phyloP scores from a whole-genome alignment of 768 basidiomycete genomes.

The Mycena metata region DNA sequence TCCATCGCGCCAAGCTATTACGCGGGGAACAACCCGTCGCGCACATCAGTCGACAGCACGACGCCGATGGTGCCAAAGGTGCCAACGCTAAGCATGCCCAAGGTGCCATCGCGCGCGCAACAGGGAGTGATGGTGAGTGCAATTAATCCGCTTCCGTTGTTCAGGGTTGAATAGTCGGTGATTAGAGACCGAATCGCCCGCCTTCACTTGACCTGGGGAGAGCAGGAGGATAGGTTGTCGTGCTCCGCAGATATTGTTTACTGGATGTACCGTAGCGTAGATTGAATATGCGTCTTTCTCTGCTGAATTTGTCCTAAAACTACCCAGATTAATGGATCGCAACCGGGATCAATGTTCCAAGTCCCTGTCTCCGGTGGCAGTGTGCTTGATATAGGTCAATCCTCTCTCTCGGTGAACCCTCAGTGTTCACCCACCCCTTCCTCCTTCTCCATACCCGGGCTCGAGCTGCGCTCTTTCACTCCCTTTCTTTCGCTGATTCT shows the following conservation, averaged over 20 bases:
- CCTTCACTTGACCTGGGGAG: conserved; percentile 23
- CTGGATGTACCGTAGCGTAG: neutral
- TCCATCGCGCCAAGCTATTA: conserved; percentile 59
- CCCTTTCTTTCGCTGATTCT: conserved; percentile 46
- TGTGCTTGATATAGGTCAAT: conserved; percentile 24
- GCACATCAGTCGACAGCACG: conserved; percentile 42
- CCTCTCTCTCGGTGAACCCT: conserved; percentile 44
- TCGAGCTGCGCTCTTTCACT: conserved; percentile 55
- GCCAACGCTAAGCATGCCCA: conserved; percentile 36
- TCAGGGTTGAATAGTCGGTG: conserved; percentile 9
- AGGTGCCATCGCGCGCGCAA: conserved; percentile 32
- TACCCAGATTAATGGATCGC: conserved; percentile 19
- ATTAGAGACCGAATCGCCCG: conserved; percentile 34
- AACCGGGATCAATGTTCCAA: conserved; percentile 33
- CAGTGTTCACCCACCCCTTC: conserved; percentile 55
- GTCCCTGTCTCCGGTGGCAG: conserved; percentile 27
- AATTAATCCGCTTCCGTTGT: conserved; percentile 16
- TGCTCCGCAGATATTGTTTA: conserved; percentile 12
- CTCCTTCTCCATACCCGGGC: conserved; percentile 44
- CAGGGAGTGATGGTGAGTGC: conserved; percentile 34
- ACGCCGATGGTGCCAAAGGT: conserved; percentile 45
- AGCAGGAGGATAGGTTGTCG: conserved; percentile 6
- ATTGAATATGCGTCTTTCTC: too few relatives aligned
- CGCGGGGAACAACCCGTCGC: conserved; percentile 25
- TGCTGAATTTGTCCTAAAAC: too few relatives aligned